These are phyloP conservation scores for Cicer pinnatifidum DNA, from an alignment of 306 rosid species.

Conservation along the genomic window DNA sequence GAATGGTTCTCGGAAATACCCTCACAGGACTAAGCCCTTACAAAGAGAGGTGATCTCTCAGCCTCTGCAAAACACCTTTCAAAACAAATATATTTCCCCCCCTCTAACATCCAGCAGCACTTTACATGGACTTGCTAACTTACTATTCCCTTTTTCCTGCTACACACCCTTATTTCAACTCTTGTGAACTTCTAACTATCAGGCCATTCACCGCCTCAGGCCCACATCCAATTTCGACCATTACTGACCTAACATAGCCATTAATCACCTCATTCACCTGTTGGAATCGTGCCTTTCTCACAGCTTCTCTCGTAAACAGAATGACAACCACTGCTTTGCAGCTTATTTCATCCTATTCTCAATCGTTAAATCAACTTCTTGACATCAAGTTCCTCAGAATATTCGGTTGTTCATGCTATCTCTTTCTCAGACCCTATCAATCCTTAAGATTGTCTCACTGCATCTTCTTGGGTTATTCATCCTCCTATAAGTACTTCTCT, in stretches of 20 bases:
- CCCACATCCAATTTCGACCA: background rate
- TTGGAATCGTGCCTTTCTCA: background rate
- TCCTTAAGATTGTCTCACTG: background rate
- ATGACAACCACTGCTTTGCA: background rate
- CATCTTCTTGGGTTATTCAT: background rate
- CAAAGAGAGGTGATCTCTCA: slow-evolving; percentile 23
- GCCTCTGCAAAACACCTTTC: background rate
- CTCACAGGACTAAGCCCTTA: background rate
- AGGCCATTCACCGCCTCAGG: background rate
- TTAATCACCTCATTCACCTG: slow-evolving; percentile 3
- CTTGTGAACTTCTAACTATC: background rate
- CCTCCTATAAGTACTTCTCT: background rate
- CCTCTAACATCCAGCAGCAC: background rate
- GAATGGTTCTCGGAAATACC: background rate
- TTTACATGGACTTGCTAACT: background rate
- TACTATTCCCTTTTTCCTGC: background rate
- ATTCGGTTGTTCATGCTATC: background rate
- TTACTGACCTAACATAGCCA: background rate
- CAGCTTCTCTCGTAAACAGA: background rate
- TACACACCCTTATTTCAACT: background rate
- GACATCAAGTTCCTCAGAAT: background rate
- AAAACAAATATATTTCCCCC: slow-evolving; percentile 9
- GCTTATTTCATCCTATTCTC: background rate
- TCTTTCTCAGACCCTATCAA: background rate
- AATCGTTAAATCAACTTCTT: background rate